Evolutionary conservation across 257 asterid genomes (phyloP), one percentile per base, ranked within the genome.

Genomic region (Primulina eburnea): DNA sequence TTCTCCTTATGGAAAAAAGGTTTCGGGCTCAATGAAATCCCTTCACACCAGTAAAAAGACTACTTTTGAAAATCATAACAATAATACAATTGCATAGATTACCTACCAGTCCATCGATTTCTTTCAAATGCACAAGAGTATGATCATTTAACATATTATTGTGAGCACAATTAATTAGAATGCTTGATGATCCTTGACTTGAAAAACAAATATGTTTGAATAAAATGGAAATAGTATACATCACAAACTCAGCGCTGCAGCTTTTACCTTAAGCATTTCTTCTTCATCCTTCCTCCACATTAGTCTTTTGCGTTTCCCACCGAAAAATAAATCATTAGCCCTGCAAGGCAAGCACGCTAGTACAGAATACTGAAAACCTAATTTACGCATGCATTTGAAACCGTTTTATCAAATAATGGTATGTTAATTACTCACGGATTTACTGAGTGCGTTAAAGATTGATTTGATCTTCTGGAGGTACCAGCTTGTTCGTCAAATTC

Each of bases 201-300:
- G 18, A 14, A 47, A 4, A n/a, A 40, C 52, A 0, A 11, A 47
- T 14, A 47, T 47, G 18, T 47, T 47, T 14, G 55, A 47, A 47
- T 47, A 47, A 4, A 47, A 12, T 47, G 55, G 18, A 47, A 47
- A 12, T 6, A 35, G 24, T 24, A 56, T n/a, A 57, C 18, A 57
- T 57, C 55, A 34, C 32, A 71, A 70, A 68, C 57, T 63, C 66
- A 63, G 76, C 55, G 40, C 37, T 34, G 50, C 62, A 68, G 69
- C 20, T 65, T 62, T 69, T 83, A 87, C 96, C 95, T 71, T 78
- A 47, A 90, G 87, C 76, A 71, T 76, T 71, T 82, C 89, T 78
- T 76, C 96, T 81, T 90, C 97, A 16, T 82, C 84, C 56, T 75
- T 84, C 14, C 61, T 79, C 96, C 97, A 90, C 5, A 60, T 17